These are phyloP conservation scores for Handroanthus guayacan DNA, from an alignment of 257 asterid species.

Conservation along the genomic window DNA sequence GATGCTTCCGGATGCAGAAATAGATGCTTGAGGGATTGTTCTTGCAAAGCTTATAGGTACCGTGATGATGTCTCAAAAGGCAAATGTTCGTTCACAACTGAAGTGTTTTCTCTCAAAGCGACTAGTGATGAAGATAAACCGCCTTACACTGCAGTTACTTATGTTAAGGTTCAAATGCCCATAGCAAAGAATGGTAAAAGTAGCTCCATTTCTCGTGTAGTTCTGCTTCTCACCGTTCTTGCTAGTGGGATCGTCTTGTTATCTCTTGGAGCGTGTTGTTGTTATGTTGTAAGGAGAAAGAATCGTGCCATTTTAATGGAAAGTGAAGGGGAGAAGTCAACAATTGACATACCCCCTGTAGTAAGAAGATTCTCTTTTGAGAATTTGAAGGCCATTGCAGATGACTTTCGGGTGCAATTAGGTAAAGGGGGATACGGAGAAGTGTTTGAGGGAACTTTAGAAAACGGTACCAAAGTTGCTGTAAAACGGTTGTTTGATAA, in stretches of 20 bases:
- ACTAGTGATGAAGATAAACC: background rate
- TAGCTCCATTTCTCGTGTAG: background rate
- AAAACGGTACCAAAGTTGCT: background rate
- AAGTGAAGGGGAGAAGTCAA: background rate
- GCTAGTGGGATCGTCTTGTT: background rate
- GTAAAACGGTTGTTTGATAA: too few species aligned
- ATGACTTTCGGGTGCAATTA: background rate
- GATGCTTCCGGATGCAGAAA: background rate
- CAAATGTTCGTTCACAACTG: background rate
- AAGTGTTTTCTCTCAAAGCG: background rate
- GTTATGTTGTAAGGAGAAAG: background rate
- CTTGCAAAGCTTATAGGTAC: conserved; percentile 19
- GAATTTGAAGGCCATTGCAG: background rate
- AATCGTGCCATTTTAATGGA: background rate
- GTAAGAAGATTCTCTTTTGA: background rate
- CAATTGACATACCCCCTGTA: background rate
- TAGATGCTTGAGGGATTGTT: background rate
- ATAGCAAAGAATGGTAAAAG: background rate
- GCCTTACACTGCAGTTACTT: background rate
- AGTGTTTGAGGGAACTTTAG: background rate
- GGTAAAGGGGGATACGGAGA: conserved; percentile 1
- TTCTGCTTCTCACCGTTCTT: background rate
- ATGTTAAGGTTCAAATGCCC: background rate
- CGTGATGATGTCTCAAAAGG: background rate
- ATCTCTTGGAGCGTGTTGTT: background rate